Base-by-base conservation (phyloP, 768 basidiomycete genomes). In the Boletus patriciae region DNA sequence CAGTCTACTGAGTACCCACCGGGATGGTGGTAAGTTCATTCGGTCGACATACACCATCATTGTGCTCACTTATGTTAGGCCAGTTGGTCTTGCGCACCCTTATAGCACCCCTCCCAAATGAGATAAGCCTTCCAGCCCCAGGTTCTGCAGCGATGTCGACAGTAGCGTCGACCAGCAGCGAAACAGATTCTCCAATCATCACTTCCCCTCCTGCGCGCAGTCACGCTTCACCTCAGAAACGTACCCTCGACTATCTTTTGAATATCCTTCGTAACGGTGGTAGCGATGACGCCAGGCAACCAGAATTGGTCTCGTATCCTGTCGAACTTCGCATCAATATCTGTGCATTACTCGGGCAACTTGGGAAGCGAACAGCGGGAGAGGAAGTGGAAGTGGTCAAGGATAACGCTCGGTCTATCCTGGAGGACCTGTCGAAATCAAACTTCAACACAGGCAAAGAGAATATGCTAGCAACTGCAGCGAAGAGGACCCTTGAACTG, bases 301-400 rank as follows among this genome's bases (percentile, higher is more conserved):
- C 40, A 42, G 64, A 64, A 25, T 49, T 41, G 0, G 74, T 75
- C 57, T 75, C 82, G 58, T 86, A 85, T 64, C 87, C 87, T n/a
- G 73, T 83, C 19, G 92, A 93, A 74, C 82, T 94, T 55, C 83
- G 90, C 46, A 76, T 83, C 27, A 94, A 94, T 63, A 81, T 84
- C 18, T 92, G 90, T 67, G 81, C 86, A 8, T 78, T 94, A 57
- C 72, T 94, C 27, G 77, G 82, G 40, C 86, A 90, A 60, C 66
- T 90, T 19, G 80, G 80, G 34, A 80, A 80, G 62, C 78, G 84
- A 63, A 73, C 76, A 4, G 68, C 80, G 10, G 79, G 78, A 8
- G 78, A 79, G 5, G 77, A 80, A 31, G 68, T 84, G 53, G 70
- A 73, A 25, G 73, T 69, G 34, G 65, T 91, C 50, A 83, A 85